Percentiles rank a stretch among this genome's conserved stretches.
These are phyloP conservation scores for Coniophora puteana DNA, from an alignment of 1,284 basidiomycete genomes.

Conservation along the genomic window DNA sequence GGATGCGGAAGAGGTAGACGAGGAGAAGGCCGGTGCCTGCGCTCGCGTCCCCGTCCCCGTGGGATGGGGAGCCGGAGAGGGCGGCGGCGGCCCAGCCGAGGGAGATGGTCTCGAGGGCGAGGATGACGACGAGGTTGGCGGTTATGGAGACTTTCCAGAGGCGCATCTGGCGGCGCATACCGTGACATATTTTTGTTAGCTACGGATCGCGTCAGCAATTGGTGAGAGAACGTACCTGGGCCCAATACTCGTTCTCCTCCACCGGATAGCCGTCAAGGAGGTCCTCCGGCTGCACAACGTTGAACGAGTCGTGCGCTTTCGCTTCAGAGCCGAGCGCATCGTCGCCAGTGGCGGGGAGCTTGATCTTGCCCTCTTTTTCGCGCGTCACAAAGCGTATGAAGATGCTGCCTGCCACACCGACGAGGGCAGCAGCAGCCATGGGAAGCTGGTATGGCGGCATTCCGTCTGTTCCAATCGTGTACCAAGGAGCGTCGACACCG, in stretches of 20 bases:
- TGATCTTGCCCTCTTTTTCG: conserved; percentile 48
- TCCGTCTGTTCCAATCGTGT: too few relatives aligned
- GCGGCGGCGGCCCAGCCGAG: conserved; percentile 49
- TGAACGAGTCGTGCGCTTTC: conserved; percentile 69
- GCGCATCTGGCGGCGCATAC: conserved; percentile 43
- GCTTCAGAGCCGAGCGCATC: conserved; percentile 31
- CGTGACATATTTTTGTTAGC: too few relatives aligned
- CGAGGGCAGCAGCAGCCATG: conserved; percentile 48
- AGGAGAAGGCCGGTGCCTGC: conserved; percentile 46
- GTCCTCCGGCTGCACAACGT: conserved; percentile 71
- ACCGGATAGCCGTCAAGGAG: conserved; percentile 74
- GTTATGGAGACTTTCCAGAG: conserved; percentile 52
- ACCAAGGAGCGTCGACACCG: too few relatives aligned
- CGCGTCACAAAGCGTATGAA: conserved; percentile 37
- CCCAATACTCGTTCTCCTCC: conserved; percentile 71
- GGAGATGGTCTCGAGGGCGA: conserved; percentile 48
- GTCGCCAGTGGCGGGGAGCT: conserved; percentile 45
- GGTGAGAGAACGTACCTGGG: conserved; percentile 45
- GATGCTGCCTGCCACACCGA: conserved; percentile 42
- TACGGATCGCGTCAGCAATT: too few relatives aligned
- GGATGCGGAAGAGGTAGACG: too few relatives aligned
- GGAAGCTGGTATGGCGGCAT: conserved; percentile 63
- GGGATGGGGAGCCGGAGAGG: too few relatives aligned
- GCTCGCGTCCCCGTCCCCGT: conserved; percentile 31
- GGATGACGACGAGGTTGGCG: conserved; percentile 38